Percentiles rank a stretch among this genome's conserved stretches.
Conservation (phyloP, 257 asterid species). For the Penstemon davidsonii region DNA sequence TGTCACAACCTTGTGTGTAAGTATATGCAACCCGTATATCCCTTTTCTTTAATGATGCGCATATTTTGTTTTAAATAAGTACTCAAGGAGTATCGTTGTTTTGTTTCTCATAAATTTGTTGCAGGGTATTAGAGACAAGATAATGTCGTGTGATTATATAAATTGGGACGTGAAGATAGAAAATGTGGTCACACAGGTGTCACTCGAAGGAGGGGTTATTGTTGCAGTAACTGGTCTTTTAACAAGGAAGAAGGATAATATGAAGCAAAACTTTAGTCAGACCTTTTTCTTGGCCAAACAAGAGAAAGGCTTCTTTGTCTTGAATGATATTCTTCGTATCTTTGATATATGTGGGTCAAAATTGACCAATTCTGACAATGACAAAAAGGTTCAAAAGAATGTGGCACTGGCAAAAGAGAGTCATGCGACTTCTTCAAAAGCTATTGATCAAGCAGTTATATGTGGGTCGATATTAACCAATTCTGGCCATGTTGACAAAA, state of each 20-base stretch:
- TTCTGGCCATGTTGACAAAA: too few species aligned
- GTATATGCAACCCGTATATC: constrained; percentile 4
- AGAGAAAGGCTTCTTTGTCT: constrained; percentile 49
- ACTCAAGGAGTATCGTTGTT: not conserved
- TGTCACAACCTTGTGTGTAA: constrained; percentile 45
- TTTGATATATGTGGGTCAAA: constrained; percentile 23
- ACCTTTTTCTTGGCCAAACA: constrained; percentile 66
- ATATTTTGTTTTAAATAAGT: not conserved
- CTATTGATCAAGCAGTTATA: too few species aligned
- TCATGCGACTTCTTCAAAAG: too few species aligned
- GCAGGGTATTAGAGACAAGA: constrained; percentile 57
- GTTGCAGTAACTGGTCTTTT: constrained; percentile 50
- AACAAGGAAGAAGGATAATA: constrained; percentile 25
- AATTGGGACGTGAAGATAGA: constrained; percentile 35
- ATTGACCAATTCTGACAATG: not conserved
- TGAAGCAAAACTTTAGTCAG: constrained; percentile 43
- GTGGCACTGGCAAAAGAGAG: too few species aligned
- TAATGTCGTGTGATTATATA: constrained; percentile 54
- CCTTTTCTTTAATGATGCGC: too few species aligned
- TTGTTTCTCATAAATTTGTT: not conserved
- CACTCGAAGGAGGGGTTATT: constrained; percentile 51
- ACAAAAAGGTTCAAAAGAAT: not conserved
- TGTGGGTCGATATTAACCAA: too few species aligned
- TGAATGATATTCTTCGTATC: constrained; percentile 55
- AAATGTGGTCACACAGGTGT: constrained; percentile 43